phyloP scores from a whole-genome alignment of 2,329 filamentous ascomycete genomes.

The Curvularia verruculosa region DNA sequence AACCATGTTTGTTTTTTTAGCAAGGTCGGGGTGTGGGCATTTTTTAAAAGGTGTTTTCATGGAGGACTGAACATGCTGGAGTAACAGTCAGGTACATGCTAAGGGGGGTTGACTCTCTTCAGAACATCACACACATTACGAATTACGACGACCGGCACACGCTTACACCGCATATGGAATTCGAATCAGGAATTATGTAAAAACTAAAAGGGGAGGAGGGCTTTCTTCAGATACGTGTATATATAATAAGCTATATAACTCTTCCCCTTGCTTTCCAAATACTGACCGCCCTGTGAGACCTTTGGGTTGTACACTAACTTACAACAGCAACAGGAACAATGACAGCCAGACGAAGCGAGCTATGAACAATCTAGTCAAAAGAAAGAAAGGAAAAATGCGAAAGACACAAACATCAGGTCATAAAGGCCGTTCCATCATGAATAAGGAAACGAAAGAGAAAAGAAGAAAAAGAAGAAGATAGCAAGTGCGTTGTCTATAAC shows the following conservation, averaged over 20 bases:
- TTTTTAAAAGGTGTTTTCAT: too few species aligned
- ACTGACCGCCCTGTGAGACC: background rate
- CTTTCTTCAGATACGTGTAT: too few species aligned
- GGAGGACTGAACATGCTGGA: too few species aligned
- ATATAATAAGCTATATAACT: background rate
- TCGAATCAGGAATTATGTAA: too few species aligned
- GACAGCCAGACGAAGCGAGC: background rate
- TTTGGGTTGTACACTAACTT: background rate
- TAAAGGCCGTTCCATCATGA: conserved; percentile 1
- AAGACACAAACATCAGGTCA: background rate
- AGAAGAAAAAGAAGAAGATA: background rate
- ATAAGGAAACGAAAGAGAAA: too few species aligned
- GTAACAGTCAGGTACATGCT: too few species aligned
- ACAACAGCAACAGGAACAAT: conserved; percentile 1
- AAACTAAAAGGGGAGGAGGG: too few species aligned
- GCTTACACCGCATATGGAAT: too few species aligned
- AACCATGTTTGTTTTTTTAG: too few species aligned
- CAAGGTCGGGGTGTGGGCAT: background rate
- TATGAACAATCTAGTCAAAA: background rate
- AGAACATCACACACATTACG: background rate
- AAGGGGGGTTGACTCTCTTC: too few species aligned
- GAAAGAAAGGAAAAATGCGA: background rate
- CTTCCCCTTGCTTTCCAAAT: background rate
- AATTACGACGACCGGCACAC: background rate
- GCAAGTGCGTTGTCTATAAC: background rate